Percentiles rank a stretch among this genome's conserved stretches.
These are phyloP conservation scores for Pseudogymnoascus sp. DNA, from an alignment of 2,329 filamentous ascomycete species.

Conservation along the genomic window DNA sequence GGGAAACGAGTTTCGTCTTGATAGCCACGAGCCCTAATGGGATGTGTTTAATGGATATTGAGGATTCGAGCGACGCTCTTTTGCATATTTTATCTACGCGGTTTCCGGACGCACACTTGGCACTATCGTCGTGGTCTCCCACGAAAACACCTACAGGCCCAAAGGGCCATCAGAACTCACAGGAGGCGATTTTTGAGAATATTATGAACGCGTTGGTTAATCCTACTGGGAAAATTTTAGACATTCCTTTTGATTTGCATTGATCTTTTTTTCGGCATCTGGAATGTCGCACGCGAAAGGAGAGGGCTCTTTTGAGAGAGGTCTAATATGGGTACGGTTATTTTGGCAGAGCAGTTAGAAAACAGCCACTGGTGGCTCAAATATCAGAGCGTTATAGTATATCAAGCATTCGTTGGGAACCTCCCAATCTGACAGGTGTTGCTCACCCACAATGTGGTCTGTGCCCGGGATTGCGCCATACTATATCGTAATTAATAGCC, in stretches of 20 bases:
- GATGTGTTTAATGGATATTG: constrained; percentile 5
- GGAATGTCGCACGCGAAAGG: background rate
- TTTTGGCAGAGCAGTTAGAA: background rate
- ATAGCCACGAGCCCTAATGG: constrained; percentile 4
- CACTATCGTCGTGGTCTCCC: background rate
- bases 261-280: background rate
- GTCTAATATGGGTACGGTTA: background rate
- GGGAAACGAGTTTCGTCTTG: background rate
- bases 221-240: constrained; percentile 1
- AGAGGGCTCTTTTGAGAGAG: background rate
- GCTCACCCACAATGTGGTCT: no score
- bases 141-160: background rate
- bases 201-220: constrained; percentile 4
- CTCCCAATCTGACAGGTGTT: no score
- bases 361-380: background rate
- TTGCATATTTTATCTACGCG: background rate
- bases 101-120: background rate
- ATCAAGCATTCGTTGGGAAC: no score
- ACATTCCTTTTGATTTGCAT: constrained; percentile 3
- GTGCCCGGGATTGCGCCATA: no score
- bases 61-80: constrained; percentile 3
- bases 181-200: background rate
- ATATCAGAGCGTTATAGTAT: no score
- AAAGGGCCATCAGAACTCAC: background rate
- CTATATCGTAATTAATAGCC: no score